phyloP scores from a whole-genome alignment of 768 basidiomycete genomes.

The Phanerochaete sordida region DNA sequence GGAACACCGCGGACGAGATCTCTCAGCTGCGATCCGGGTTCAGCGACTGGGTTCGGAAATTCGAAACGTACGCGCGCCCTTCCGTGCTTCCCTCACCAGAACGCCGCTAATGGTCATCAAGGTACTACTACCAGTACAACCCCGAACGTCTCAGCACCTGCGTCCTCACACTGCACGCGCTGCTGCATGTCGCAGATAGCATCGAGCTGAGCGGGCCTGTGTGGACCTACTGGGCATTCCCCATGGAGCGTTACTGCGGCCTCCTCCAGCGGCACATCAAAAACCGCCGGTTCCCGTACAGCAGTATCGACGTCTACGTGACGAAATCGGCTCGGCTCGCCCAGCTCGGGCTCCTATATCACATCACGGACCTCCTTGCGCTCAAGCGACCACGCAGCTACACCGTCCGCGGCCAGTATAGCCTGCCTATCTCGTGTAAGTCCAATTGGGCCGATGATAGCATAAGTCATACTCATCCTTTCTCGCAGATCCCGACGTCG shows the following conservation, averaged over 20 bases:
- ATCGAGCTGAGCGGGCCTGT: slow-evolving; percentile 19
- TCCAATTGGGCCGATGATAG: too few relatives aligned
- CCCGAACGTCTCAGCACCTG: slow-evolving; percentile 24
- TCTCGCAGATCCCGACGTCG: too few relatives aligned
- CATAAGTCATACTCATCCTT: too few relatives aligned
- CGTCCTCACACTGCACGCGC: slow-evolving; percentile 29
- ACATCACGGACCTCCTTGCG: neutral
- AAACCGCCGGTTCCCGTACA: slow-evolving; percentile 16
- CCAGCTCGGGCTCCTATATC: slow-evolving; percentile 15
- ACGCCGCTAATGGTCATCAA: too few relatives aligned
- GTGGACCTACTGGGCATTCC: slow-evolving; percentile 29
- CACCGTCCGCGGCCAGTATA: too few relatives aligned
- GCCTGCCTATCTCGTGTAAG: too few relatives aligned
- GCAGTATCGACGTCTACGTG: slow-evolving; percentile 15
- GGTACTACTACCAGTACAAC: slow-evolving; percentile 27
- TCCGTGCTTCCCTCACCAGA: too few relatives aligned
- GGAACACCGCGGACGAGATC: slow-evolving; percentile 17
- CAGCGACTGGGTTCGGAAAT: too few relatives aligned
- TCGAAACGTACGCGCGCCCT: too few relatives aligned
- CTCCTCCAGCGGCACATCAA: slow-evolving; percentile 16
- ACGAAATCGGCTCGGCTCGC: slow-evolving; percentile 5
- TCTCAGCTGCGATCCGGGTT: too few relatives aligned
- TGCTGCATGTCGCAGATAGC: slow-evolving; percentile 28
- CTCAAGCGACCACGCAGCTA: neutral
- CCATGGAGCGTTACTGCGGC: slow-evolving; percentile 28